Evolutionary conservation across 306 rosid species (phyloP).

Genomic region (Alnus rubra): DNA sequence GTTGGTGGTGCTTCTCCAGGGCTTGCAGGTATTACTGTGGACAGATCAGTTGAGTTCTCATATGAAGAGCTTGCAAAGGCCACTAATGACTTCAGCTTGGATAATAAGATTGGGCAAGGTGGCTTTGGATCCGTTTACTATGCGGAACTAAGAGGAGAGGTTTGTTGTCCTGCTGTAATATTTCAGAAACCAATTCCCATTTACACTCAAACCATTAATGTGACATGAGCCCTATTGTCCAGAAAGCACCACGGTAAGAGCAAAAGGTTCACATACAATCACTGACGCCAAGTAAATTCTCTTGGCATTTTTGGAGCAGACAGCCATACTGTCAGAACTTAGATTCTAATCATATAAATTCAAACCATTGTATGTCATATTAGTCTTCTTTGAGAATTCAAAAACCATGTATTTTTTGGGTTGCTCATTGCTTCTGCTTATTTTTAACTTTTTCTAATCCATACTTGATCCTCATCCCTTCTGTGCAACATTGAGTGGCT

Average conservation of each 20-base stretch:
- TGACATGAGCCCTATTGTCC: background rate
- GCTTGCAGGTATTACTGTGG: slow-evolving; percentile 57
- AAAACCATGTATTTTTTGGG: too few species aligned
- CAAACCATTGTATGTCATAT: too few species aligned
- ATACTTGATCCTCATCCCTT: background rate
- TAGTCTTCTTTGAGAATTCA: too few species aligned
- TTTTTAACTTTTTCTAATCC: background rate
- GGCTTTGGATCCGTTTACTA: slow-evolving; percentile 76
- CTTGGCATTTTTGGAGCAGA: background rate
- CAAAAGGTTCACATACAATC: background rate
- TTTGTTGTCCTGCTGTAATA: slow-evolving; percentile 21
- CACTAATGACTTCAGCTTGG: slow-evolving; percentile 49
- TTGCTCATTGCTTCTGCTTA: too few species aligned
- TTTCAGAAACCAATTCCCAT: background rate
- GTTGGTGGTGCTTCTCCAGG: slow-evolving; percentile 38
- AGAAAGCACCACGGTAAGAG: background rate
- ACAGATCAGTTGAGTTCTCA: slow-evolving; percentile 76
- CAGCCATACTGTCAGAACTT: too few species aligned
- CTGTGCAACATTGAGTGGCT: background rate
- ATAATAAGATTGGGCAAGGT: slow-evolving; percentile 68
- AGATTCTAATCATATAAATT: too few species aligned
- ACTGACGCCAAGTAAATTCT: background rate
- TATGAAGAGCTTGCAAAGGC: slow-evolving; percentile 72
- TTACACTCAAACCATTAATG: background rate
- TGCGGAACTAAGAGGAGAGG: slow-evolving; percentile 77